phyloP scores from a whole-genome alignment of 106 monocot species.

The Narthecium ossifragum region DNA sequence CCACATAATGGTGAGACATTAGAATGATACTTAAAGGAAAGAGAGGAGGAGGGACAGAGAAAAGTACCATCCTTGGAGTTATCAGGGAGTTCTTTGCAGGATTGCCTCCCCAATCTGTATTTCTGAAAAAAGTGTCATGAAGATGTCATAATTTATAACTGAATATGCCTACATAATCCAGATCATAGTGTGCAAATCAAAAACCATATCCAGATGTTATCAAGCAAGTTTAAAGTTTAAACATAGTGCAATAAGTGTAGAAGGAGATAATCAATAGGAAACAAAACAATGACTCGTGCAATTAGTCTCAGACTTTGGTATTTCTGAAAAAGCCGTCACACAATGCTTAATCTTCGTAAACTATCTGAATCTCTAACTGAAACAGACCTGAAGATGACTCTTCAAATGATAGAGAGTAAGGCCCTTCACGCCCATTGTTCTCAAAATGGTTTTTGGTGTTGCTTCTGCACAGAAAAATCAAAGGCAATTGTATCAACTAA shows the following conservation, averaged over 20 bases:
- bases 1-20: too few species aligned
- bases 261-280: neutral
- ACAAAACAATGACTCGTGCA: neutral
- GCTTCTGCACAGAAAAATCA: constrained; percentile 34
- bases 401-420: constrained; percentile 56
- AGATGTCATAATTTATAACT: too few species aligned
- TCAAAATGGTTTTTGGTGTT: constrained; percentile 44
- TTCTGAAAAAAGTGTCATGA: constrained; percentile 28
- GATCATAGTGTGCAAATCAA: too few species aligned
- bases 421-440: constrained; percentile 45
- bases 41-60: neutral
- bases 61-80: constrained; percentile 38
- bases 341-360: too few species aligned
- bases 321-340: too few species aligned
- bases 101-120: constrained; percentile 52
- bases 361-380: too few species aligned
- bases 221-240: too few species aligned
- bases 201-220: too few species aligned
- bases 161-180: too few species aligned
- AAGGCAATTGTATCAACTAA: neutral
- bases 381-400: constrained; percentile 54
- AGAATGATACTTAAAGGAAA: too few species aligned
- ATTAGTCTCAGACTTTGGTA: neutral
- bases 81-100: constrained; percentile 34
- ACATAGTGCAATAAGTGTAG: too few species aligned